Evolutionary conservation across 164 flowering plant species (phyloP).

Genomic region (Cinnamomum micranthum): DNA sequence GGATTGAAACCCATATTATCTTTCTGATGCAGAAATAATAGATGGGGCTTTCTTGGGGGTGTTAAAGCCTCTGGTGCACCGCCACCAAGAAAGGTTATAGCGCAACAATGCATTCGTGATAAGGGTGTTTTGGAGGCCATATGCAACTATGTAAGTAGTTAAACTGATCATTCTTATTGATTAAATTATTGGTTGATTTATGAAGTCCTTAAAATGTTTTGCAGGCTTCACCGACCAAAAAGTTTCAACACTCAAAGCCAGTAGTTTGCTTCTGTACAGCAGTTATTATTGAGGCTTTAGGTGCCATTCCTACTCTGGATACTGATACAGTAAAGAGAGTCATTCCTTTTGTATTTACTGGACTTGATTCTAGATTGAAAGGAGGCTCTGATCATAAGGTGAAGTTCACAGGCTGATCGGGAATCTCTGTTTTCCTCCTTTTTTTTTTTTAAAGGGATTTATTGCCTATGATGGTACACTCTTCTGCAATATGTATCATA

Average conservation of each 20-base stretch:
- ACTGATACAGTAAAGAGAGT: constrained; percentile 52
- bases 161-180: neutral
- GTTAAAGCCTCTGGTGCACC: constrained; percentile 87
- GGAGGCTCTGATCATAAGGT: constrained; percentile 68
- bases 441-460: too few relatives aligned
- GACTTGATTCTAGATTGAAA: constrained; percentile 44
- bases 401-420: neutral
- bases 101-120: constrained; percentile 83
- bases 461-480: neutral
- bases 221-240: constrained; percentile 68
- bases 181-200: neutral
- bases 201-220: neutral
- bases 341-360: constrained; percentile 60
- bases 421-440: neutral
- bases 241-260: constrained; percentile 46
- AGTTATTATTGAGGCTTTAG: constrained; percentile 65
- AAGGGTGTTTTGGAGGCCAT: constrained; percentile 66
- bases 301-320: constrained; percentile 46
- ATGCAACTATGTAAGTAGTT: constrained; percentile 65
- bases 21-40: constrained; percentile 50
- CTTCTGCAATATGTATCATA: neutral
- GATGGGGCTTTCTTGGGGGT: constrained; percentile 87
- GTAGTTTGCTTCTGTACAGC: constrained; percentile 72
- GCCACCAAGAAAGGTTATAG: constrained; percentile 79
- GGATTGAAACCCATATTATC: neutral